Evolutionary conservation across 148 eudicot species (phyloP).

Genomic region (Heliamphora exappendiculata): DNA sequence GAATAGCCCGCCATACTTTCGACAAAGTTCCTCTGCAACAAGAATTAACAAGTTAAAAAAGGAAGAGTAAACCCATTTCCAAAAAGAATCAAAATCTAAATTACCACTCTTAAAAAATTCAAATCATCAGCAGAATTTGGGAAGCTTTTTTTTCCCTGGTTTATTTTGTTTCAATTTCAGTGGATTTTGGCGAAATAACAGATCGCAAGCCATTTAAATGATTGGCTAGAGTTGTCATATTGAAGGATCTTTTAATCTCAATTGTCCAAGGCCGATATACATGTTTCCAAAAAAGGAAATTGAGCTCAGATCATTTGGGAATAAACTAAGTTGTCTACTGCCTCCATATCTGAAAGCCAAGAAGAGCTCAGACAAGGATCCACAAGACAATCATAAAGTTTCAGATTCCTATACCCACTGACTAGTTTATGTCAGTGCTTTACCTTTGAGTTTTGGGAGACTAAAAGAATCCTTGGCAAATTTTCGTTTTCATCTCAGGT

Average conservation of each 20-base stretch:
- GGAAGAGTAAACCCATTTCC: not conserved
- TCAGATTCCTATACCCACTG: not conserved
- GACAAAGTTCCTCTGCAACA: constrained; percentile 92
- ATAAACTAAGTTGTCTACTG: not conserved
- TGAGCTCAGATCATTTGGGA: not conserved
- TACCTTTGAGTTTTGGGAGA: not conserved
- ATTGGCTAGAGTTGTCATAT: not conserved
- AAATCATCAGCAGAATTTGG: not conserved
- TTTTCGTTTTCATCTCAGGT: not conserved
- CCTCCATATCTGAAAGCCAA: not conserved
- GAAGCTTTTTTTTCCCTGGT: not conserved
- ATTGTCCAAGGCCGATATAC: not conserved
- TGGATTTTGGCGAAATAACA: not conserved
- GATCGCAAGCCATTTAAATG: not conserved
- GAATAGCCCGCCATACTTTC: constrained; percentile 99
- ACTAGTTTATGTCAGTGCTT: not conserved
- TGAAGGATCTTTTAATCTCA: no score
- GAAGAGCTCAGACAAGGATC: not conserved
- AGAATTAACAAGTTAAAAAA: constrained; percentile 14
- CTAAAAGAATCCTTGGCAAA: not conserved
- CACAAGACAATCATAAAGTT: not conserved
- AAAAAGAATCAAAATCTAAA: not conserved
- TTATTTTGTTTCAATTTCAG: not conserved
- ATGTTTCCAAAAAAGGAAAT: not conserved
- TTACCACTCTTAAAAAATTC: not conserved